Conservation (phyloP, 352 stramenopile genomes). For the Phytophthora ramorum region DNA sequence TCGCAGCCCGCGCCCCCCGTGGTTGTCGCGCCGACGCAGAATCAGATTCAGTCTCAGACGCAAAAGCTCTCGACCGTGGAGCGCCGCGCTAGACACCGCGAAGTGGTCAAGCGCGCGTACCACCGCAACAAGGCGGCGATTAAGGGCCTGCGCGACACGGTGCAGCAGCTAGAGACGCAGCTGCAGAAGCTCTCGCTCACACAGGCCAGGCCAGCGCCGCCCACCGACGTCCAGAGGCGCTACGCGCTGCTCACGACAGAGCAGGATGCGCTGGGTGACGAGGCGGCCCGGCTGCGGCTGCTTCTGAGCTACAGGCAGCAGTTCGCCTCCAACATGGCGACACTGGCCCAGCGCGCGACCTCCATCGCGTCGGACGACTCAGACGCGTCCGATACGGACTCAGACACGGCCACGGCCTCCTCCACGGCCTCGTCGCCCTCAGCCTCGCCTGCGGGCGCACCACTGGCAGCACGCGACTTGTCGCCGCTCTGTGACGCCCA, state of each 20-base stretch:
- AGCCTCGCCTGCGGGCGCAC: constrained; percentile 21
- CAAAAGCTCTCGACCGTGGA: constrained; percentile 61
- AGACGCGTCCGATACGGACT: constrained; percentile 34
- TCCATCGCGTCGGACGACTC: constrained; percentile 31
- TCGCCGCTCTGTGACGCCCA: constrained; percentile 30
- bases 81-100: constrained; percentile 64
- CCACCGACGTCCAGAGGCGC: constrained; percentile 41
- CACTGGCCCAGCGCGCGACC: constrained; percentile 21
- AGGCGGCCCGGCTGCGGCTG: constrained; percentile 49
- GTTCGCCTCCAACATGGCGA: constrained; percentile 46
- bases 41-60: not conserved
- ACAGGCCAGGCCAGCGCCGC: constrained; percentile 5
- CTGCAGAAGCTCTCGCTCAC: constrained; percentile 51
- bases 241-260: constrained; percentile 47
- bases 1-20: constrained; percentile 21
- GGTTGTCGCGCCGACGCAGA: not conserved
- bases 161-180: constrained; percentile 60
- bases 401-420: constrained; percentile 33
- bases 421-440: constrained; percentile 19
- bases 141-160: constrained; percentile 57
- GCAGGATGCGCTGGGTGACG: constrained; percentile 50
- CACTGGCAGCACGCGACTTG: constrained; percentile 25
- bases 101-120: constrained; percentile 80
- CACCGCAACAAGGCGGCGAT: constrained; percentile 74
- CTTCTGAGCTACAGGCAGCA: constrained; percentile 49